These are phyloP conservation scores for Phytophthora ohioensis DNA, from an alignment of 352 stramenopile genomes.

Conservation along the genomic window DNA sequence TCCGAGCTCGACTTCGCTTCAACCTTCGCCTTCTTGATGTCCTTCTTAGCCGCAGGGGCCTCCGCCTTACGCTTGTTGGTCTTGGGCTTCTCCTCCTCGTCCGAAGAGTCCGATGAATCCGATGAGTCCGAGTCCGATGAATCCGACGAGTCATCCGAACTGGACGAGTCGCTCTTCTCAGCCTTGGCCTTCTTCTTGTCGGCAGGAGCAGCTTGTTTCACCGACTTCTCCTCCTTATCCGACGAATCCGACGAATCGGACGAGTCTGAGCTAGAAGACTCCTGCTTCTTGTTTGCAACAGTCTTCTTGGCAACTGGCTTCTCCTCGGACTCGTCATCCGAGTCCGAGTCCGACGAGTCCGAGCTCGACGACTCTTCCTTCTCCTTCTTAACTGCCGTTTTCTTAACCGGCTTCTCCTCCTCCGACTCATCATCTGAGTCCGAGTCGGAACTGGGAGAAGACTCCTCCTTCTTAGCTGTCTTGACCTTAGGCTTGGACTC, in stretches of 20 bases:
- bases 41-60: slow-evolving; percentile 35
- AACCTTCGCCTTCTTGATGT: slow-evolving; percentile 51
- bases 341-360: slow-evolving; percentile 16
- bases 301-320: slow-evolving; percentile 31
- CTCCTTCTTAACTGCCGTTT: slow-evolving; percentile 44
- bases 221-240: slow-evolving; percentile 44
- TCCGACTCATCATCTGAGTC: slow-evolving; percentile 65
- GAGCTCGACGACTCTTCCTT: background rate
- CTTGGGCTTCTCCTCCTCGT: slow-evolving; percentile 51
- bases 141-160: slow-evolving; percentile 30
- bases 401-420: slow-evolving; percentile 30
- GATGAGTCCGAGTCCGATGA: slow-evolving; percentile 31
- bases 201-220: slow-evolving; percentile 32
- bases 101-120: slow-evolving; percentile 35
- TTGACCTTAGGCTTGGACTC: slow-evolving; percentile 38
- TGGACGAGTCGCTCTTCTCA: slow-evolving; percentile 26
- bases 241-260: slow-evolving; percentile 48
- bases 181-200: slow-evolving; percentile 13
- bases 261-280: slow-evolving; percentile 36
- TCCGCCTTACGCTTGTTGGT: slow-evolving; percentile 71
- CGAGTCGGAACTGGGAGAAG: slow-evolving; percentile 48
- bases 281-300: slow-evolving; percentile 18
- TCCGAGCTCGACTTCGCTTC: slow-evolving; percentile 49
- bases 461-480: slow-evolving; percentile 30
- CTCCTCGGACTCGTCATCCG: slow-evolving; percentile 34